These are phyloP conservation scores for Colletotrichum spinosum DNA, from an alignment of 2,329 filamentous ascomycete genomes.

Conservation along the genomic window DNA sequence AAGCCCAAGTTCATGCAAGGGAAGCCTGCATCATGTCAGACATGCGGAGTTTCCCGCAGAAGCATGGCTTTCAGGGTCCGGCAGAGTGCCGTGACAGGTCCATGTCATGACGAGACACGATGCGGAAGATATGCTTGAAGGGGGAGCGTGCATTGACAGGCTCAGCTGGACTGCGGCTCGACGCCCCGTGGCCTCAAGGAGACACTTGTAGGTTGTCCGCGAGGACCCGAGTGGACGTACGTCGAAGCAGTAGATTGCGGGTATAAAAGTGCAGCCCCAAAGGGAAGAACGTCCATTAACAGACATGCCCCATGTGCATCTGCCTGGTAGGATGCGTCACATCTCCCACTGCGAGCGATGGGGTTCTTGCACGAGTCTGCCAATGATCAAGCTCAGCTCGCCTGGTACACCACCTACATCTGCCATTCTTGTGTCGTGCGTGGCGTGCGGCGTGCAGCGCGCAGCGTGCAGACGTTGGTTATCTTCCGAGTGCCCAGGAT, in stretches of 20 bases:
- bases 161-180: slow-evolving; percentile 1
- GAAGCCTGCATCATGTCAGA: too few relatives aligned
- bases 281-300: too few relatives aligned
- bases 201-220: not conserved
- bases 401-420: not conserved
- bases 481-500: slow-evolving; percentile 5
- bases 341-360: too few relatives aligned
- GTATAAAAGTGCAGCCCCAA: not conserved
- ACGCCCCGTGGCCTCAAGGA: slow-evolving; percentile 1
- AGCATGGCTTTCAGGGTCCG: too few relatives aligned
- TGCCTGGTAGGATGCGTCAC: too few relatives aligned
- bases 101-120: slow-evolving; percentile 1
- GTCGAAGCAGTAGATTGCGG: too few relatives aligned
- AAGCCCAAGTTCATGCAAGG: too few relatives aligned
- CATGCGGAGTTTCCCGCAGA: too few relatives aligned
- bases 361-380: too few relatives aligned
- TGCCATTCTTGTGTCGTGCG: too few relatives aligned
- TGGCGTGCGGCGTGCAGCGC: not conserved
- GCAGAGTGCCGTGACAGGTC: slow-evolving; percentile 3
- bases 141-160: not conserved
- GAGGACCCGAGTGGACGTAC: not conserved
- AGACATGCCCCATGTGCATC: too few relatives aligned
- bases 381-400: not conserved
- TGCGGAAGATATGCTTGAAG: not conserved
- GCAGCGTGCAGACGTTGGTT: not conserved